Evolutionary conservation across 495 filamentous ascomycete genomes (phyloP).

Genomic region (Penicillium fimorum): DNA sequence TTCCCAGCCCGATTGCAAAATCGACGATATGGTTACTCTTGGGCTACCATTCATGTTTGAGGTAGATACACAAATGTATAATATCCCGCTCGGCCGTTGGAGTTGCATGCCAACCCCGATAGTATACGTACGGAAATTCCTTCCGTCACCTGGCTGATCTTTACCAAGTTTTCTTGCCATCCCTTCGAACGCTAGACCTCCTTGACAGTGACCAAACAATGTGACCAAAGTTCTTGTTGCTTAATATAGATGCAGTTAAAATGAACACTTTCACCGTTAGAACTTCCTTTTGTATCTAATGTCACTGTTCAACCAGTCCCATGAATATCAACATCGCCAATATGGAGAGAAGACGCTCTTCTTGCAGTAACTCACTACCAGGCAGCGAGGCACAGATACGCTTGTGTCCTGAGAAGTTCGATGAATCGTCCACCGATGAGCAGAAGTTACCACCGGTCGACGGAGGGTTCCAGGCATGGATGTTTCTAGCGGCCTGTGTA

Average conservation of each 20-base stretch:
- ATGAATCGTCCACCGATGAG: background rate
- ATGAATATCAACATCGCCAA: background rate
- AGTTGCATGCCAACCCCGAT: conserved; percentile 13
- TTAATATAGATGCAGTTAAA: conserved; percentile 5
- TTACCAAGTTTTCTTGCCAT: conserved; percentile 5
- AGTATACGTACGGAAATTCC: conserved; percentile 9
- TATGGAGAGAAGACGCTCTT: conserved; percentile 8
- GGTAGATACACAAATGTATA: background rate
- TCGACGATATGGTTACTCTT: background rate
- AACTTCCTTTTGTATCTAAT: conserved; percentile 1
- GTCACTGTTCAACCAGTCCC: background rate
- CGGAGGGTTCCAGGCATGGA: conserved; percentile 13
- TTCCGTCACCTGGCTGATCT: conserved; percentile 13
- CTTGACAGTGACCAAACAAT: conserved; percentile 13
- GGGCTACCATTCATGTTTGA: background rate
- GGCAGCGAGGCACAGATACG: conserved; percentile 6
- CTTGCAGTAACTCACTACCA: conserved; percentile 4
- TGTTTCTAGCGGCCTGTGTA: conserved; percentile 14
- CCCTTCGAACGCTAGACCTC: conserved; percentile 7
- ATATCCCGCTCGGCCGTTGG: background rate
- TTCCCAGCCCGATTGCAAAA: background rate
- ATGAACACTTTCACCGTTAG: background rate
- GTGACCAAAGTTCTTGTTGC: conserved; percentile 6
- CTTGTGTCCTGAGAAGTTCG: conserved; percentile 7
- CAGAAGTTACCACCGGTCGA: conserved; percentile 7